Evolutionary conservation across 768 basidiomycete genomes (phyloP).

Genomic region (Boletus subcaerulescens): DNA sequence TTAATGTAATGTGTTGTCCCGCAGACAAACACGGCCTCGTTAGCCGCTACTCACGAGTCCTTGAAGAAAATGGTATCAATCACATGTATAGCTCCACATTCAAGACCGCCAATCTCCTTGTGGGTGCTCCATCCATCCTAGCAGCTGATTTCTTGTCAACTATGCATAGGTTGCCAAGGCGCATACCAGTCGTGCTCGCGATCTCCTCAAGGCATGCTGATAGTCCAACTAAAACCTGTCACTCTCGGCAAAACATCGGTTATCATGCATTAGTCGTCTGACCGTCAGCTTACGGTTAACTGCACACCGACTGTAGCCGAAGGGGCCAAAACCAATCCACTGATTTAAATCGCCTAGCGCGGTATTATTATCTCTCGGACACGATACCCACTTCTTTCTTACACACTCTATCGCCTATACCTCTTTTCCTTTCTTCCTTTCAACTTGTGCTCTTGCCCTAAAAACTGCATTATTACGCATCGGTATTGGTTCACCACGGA

Average conservation of each 20-base stretch:
- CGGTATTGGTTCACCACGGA: conserved; percentile 3
- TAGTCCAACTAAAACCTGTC: background rate
- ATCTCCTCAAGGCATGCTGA: conserved; percentile 58
- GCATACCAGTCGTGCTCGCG: conserved; percentile 54
- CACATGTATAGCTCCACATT: conserved; percentile 86
- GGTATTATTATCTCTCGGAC: conserved; percentile 11
- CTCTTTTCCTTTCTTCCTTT: background rate
- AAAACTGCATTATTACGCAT: background rate
- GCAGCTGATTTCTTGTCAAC: background rate
- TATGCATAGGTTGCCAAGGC: conserved; percentile 50
- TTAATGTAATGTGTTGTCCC: conserved; percentile 3
- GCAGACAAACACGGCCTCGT: conserved; percentile 77
- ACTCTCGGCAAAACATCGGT: background rate
- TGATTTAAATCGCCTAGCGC: too few species aligned
- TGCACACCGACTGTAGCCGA: too few species aligned
- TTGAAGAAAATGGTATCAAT: conserved; percentile 72
- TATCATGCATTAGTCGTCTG: background rate
- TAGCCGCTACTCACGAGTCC: conserved; percentile 69
- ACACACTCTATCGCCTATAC: background rate
- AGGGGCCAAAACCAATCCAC: too few species aligned
- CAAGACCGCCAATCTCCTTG: conserved; percentile 77
- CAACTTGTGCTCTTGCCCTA: background rate
- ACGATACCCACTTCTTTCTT: conserved; percentile 17
- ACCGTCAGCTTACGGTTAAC: too few species aligned
- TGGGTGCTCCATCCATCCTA: conserved; percentile 31